These are phyloP conservation scores for Scutellaria barbata DNA, from an alignment of 257 asterid genomes.

Conservation along the genomic window DNA sequence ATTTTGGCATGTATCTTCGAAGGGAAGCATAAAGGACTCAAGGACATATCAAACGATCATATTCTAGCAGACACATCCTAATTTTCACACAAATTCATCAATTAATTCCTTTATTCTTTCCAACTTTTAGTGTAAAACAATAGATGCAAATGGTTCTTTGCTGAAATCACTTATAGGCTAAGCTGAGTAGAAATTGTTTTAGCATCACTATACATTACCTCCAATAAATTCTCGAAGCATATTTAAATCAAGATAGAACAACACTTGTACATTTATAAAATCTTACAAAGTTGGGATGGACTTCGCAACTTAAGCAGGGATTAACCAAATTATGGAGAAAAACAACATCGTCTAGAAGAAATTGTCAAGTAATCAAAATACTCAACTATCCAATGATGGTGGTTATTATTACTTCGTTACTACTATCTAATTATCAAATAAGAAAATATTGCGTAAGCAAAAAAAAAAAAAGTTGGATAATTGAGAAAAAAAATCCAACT, in stretches of 20 bases:
- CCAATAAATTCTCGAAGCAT: neutral
- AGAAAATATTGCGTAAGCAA: neutral
- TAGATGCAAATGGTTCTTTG: neutral
- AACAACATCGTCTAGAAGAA: neutral
- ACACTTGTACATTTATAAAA: neutral
- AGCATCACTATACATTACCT: neutral
- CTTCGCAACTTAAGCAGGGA: neutral
- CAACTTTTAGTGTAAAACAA: neutral
- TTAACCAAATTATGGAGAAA: neutral
- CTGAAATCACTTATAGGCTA: neutral
- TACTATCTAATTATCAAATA: neutral
- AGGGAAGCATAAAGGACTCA: slow-evolving; percentile 11
- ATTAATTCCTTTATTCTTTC: neutral
- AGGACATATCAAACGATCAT: neutral
- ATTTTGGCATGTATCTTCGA: neutral
- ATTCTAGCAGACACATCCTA: neutral
- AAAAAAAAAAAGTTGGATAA: neutral
- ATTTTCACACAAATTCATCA: neutral
- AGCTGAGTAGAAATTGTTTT: neutral
- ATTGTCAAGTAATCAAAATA: neutral
- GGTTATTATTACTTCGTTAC: neutral
- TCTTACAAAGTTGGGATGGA: neutral
- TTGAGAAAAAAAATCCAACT: slow-evolving; percentile 11
- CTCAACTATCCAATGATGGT: slow-evolving; percentile 1
- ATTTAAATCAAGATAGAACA: slow-evolving; percentile 4